Evolutionary conservation across 768 basidiomycete genomes (phyloP).

Genomic region (Trametes villosa): DNA sequence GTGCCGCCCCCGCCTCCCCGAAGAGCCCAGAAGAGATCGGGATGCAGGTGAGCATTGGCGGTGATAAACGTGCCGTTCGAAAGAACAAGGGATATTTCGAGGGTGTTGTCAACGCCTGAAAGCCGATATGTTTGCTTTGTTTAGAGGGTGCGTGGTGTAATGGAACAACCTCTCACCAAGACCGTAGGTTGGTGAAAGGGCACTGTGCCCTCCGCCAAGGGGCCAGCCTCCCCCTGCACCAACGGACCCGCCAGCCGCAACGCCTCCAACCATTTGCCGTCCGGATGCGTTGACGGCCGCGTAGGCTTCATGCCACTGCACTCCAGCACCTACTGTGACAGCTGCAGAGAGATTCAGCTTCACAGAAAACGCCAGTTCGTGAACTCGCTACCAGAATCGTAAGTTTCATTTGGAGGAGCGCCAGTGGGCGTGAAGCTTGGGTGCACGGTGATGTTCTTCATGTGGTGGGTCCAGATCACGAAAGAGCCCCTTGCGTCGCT

Average conservation of each 20-base stretch:
- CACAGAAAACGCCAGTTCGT: no score
- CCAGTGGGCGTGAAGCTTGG: slow-evolving; percentile 40
- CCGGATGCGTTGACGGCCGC: not conserved
- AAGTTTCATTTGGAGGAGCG: slow-evolving; percentile 8
- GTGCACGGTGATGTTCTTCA: slow-evolving; percentile 43
- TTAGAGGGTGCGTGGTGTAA: not conserved
- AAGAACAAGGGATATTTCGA: slow-evolving; percentile 56
- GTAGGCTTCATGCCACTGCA: slow-evolving; percentile 12
- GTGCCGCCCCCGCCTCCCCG: slow-evolving; percentile 46
- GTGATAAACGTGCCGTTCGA: slow-evolving; percentile 50
- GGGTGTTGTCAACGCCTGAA: slow-evolving; percentile 26
- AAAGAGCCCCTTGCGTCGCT: slow-evolving; percentile 31
- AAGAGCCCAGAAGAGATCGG: slow-evolving; percentile 59
- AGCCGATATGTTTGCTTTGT: not conserved
- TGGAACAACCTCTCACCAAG: slow-evolving; percentile 27
- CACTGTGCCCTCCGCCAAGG: slow-evolving; percentile 37
- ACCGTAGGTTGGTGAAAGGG: slow-evolving; percentile 34
- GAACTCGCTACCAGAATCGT: slow-evolving; percentile 11
- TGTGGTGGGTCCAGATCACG: slow-evolving; percentile 46
- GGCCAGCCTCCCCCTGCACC: slow-evolving; percentile 54
- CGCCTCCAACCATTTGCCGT: not conserved
- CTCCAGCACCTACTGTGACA: slow-evolving; percentile 39
- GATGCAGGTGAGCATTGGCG: slow-evolving; percentile 49
- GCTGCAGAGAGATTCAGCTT: slow-evolving; percentile 18
- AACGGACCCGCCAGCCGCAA: slow-evolving; percentile 38